Percentiles rank a stretch among this genome's conserved stretches.
Evolutionary conservation across 352 stramenopile species (phyloP).

Genomic region (Blastocystis sp.): DNA sequence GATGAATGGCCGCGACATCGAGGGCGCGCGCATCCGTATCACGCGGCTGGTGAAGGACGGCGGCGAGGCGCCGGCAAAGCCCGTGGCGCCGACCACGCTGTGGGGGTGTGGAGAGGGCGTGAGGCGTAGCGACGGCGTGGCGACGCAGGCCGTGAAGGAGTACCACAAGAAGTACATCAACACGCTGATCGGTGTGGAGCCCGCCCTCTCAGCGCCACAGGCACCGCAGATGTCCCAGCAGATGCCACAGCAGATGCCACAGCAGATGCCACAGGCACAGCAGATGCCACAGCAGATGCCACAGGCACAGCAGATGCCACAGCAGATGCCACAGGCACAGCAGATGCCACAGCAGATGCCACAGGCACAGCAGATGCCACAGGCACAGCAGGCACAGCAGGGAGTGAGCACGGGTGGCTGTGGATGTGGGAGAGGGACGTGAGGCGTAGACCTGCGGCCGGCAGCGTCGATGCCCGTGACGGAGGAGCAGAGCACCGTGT

Average conservation of each 20-base stretch:
- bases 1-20: constrained; percentile 19
- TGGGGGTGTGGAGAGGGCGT: background rate
- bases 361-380: no score
- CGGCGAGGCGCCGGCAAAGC: background rate
- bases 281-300: background rate
- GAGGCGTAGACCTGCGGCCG: background rate
- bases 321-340: no score
- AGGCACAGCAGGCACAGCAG: no score
- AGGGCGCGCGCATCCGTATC: background rate
- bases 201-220: background rate
- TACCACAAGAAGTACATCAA: background rate
- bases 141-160: background rate
- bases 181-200: background rate
- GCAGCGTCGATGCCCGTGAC: background rate
- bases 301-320: no score
- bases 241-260: background rate
- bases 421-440: background rate
- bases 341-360: background rate
- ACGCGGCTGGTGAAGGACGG: background rate
- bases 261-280: no score
- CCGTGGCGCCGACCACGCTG: background rate
- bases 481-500: background rate
- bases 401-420: background rate
- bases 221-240: background rate
- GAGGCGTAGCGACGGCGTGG: background rate